Base-by-base conservation (phyloP, 306 rosid genomes). In the Ormosia semicastrata region DNA sequence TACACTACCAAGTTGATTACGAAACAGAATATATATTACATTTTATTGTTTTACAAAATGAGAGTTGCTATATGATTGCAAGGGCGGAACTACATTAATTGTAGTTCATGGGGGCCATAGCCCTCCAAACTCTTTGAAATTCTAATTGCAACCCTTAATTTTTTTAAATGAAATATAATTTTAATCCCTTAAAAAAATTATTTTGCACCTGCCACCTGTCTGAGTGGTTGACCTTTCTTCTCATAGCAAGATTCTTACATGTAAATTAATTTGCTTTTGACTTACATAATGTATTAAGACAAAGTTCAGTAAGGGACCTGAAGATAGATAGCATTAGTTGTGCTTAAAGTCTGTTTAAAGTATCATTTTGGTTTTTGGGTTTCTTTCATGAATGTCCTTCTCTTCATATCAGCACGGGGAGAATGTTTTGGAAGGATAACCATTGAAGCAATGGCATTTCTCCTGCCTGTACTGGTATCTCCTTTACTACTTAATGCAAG, bases 361-460 rank as follows among this genome's bases (percentile, higher is more conserved):
- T 58, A 47, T 68, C 50, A n/a, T 40, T 69, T 15, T 73, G 33
- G 73, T 39, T 36, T 72, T 41, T 41, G 64, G 60, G 59, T 14
- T 50, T 80, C 66, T 30, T 52, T 66, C 63, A 40, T 13, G 36
- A 57, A 65, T 58, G 73, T 17, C 66, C 49, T 79, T 70, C 72
- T 70, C 37, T 76, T 66, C 14, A 7, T 84, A 83, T 73, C 78
- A 91, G 95, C 90, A 11, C 84, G 89, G 12, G 97, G 97, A 69
- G 97, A 91, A 83, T 91, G 95, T 76, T 93, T 93, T 83, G 97
- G 97, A 62, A 91, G 94, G 87, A 93, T 91, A 87, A 91, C 93
- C 44, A 93, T 91, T 47, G 96, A 93, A 89, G 97, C 97, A 63
- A 89, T 93, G 94, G 94, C 90, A 15, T 93, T 93, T 87, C 95